Evolutionary conservation across 352 stramenopile species (phyloP).

Genomic region (Pythium folliculosum): DNA sequence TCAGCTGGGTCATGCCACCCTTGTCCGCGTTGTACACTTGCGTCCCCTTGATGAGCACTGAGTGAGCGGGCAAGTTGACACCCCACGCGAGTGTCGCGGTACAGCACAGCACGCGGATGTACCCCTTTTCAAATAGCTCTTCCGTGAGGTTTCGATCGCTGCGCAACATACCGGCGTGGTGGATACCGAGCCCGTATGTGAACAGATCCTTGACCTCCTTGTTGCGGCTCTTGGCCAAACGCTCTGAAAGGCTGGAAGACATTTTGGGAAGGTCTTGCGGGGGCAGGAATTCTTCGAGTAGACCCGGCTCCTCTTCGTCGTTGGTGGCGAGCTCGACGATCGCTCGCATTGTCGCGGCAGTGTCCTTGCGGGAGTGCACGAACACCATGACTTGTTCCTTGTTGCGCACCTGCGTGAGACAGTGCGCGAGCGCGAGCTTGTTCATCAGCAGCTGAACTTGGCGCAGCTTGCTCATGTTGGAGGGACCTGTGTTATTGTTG

Average conservation of each 20-base stretch:
- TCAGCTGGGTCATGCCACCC: conserved; percentile 96
- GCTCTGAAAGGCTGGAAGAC: conserved; percentile 54
- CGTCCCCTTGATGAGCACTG: conserved; percentile 99
- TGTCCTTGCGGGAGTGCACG: conserved; percentile 99
- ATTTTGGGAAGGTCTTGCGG: conserved; percentile 53
- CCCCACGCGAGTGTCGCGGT: conserved; percentile 99
- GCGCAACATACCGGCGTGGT: conserved; percentile 98
- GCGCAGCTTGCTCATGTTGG: conserved; percentile 56
- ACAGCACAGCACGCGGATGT: conserved; percentile 97
- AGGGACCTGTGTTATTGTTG: conserved; percentile 14
- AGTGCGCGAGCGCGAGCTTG: conserved; percentile 77
- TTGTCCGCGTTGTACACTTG: conserved; percentile 99
- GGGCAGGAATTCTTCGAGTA: conserved; percentile 62
- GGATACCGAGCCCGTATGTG: conserved; percentile 94
- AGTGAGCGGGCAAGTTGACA: conserved; percentile 98
- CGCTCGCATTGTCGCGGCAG: conserved; percentile 92
- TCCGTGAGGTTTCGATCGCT: conserved; percentile 95
- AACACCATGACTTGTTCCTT: conserved; percentile 98
- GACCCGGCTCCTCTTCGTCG: conserved; percentile 58
- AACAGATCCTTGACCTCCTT: conserved; percentile 95
- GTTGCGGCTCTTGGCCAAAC: conserved; percentile 94
- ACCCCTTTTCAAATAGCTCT: conserved; percentile 96
- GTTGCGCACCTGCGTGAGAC: conserved; percentile 60
- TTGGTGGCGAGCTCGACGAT: conserved; percentile 89
- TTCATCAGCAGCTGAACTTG: conserved; percentile 86